Evolutionary conservation across 2,329 filamentous ascomycete genomes (phyloP).

Genomic region (Hymenoscyphus fructigenus): DNA sequence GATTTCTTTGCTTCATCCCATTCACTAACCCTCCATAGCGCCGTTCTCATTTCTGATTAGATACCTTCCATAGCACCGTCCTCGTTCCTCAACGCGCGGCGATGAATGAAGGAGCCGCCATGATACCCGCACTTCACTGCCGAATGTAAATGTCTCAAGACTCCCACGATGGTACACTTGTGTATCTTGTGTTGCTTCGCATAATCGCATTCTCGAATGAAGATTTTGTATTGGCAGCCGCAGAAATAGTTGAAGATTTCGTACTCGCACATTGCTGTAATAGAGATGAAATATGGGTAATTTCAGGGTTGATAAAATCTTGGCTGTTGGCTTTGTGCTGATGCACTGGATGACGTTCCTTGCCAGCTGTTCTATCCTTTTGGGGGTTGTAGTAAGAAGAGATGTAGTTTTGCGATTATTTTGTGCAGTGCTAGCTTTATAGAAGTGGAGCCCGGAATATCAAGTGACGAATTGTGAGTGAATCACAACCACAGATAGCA

Average conservation of each 20-base stretch:
- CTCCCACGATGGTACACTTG: neutral
- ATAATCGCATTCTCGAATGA: neutral
- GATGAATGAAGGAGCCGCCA: constrained; percentile 4
- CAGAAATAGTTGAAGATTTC: constrained; percentile 3
- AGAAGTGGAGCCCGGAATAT: neutral
- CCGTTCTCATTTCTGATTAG: neutral
- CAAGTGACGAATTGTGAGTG: neutral
- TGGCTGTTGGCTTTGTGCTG: neutral
- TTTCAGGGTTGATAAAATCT: neutral
- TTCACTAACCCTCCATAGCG: neutral
- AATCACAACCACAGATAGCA: neutral
- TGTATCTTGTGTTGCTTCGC: neutral
- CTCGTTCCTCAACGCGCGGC: neutral
- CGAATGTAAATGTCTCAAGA: neutral
- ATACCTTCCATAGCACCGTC: neutral
- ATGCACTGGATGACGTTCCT: neutral
- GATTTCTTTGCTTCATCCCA: neutral
- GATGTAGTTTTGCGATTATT: neutral
- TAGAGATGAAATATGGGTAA: too few species aligned
- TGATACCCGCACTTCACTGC: constrained; percentile 6
- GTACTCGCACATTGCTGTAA: constrained; percentile 2
- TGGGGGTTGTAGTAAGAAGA: neutral
- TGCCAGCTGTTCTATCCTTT: neutral
- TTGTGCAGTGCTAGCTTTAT: neutral
- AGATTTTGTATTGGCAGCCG: constrained; percentile 4